Evolutionary conservation across 2,329 filamentous ascomycete species (phyloP), one percentile per base, ranked within the genome.

Genomic region (Cryphonectria japonica): DNA sequence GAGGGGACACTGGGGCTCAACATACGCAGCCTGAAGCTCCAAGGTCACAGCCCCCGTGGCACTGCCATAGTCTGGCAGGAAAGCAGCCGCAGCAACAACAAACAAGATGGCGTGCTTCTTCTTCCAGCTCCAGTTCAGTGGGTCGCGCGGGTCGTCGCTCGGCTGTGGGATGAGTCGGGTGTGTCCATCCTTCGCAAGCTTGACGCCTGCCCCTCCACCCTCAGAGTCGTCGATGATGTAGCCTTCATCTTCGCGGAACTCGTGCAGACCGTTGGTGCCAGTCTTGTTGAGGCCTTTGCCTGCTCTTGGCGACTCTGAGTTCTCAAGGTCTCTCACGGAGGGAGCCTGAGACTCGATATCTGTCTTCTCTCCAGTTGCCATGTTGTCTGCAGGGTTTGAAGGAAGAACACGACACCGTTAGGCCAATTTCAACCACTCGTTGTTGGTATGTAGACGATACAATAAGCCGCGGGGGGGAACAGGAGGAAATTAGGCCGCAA

Each of bases 151-250:
- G 67, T 86, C 83, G 52, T 82, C 82, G 68, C 82, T 85, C 0
- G 86, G 86, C 76, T 88, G 86, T 2, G 86, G 87, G 32, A 87
- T 86, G 64, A 88, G 80, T 22, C 87, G 82, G 2, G 83, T 84
- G 60, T 77, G 80, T 22, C 80, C 80, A 70, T 83, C 81, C n/a
- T 73, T 71, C n/a, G 81, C 81, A 16, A 81, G 76, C 73, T 81
- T 82, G 69, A 79, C 66, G n/a, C 76, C 75, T 0, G 73, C 66
- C 2, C 72, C 66, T 2, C 72, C 74, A 34, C 68, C 74, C 39
- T 77, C 77, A 50, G 77, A 78, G 39, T 79, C 76, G 52, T 82
- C 79, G 66, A 82, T 76, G 54, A 81, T 75, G 74, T 85, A 82
- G 52, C 81, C 80, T 63, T 80, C 78, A 0, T 72, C 69, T 70